These are phyloP conservation scores for Apophysomyces elegans DNA, from an alignment of 371 early-diverging fungal species.

Conservation along the genomic window DNA sequence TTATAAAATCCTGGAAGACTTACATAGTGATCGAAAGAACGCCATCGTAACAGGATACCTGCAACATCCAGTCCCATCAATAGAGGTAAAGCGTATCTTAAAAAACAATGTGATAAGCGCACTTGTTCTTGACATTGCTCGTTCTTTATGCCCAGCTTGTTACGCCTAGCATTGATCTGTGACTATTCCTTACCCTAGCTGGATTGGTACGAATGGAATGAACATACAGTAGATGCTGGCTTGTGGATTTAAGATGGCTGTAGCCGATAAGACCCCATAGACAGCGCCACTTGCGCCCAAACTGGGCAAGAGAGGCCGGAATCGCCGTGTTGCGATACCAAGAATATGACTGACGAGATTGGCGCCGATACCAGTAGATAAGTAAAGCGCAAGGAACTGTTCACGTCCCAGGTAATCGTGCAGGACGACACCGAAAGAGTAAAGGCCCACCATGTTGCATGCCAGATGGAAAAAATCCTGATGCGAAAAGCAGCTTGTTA, in stretches of 20 bases:
- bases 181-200: constrained; percentile 32
- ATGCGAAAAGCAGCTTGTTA: constrained; percentile 69
- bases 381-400: constrained; percentile 70
- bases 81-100: constrained; percentile 42
- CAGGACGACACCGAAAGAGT: constrained; percentile 55
- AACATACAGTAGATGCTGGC: constrained; percentile 58
- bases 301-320: constrained; percentile 46
- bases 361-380: constrained; percentile 57
- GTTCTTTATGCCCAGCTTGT: no score
- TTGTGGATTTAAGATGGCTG: constrained; percentile 57
- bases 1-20: constrained; percentile 18
- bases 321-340: constrained; percentile 34
- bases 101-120: not conserved
- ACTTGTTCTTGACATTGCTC: not conserved
- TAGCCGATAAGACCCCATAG: constrained; percentile 56
- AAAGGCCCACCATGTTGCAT: constrained; percentile 68
- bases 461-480: constrained; percentile 60
- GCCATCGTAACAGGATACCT: constrained; percentile 54
- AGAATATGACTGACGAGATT: constrained; percentile 57
- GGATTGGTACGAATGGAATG: constrained; percentile 61
- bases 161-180: not conserved
- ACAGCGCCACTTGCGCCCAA: constrained; percentile 75
- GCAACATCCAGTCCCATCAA: constrained; percentile 53
- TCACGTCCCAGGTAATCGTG: constrained; percentile 53
- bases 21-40: constrained; percentile 58